Conservation (phyloP, 2,329 filamentous ascomycete species). For the Aspergillaceae sp. region DNA sequence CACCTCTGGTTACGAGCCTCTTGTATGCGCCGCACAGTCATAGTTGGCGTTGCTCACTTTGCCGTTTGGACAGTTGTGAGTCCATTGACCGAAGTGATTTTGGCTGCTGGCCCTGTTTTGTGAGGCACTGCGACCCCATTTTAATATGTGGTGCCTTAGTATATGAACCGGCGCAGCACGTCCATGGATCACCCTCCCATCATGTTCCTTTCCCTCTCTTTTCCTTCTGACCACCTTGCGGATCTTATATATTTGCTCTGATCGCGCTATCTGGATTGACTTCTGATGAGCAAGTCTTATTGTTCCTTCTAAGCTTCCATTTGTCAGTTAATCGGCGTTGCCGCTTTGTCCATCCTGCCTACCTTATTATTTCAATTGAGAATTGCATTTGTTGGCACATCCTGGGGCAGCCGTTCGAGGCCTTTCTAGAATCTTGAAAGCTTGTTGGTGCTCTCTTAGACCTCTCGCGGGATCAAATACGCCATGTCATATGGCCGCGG, state of each 20-base stretch:
- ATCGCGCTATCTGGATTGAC: no score
- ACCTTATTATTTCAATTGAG: slow-evolving; percentile 7
- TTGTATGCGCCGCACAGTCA: slow-evolving; percentile 20
- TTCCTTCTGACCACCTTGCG: background rate
- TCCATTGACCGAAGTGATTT: slow-evolving; percentile 23
- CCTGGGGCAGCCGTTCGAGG: background rate
- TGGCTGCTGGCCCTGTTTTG: slow-evolving; percentile 24
- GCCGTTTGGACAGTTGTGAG: slow-evolving; percentile 20
- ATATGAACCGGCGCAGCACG: slow-evolving; percentile 12
- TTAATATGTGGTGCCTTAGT: slow-evolving; percentile 18
- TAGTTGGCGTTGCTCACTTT: slow-evolving; percentile 21
- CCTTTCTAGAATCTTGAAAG: background rate
- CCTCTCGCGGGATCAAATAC: slow-evolving; percentile 10
- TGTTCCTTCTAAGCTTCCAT: background rate
- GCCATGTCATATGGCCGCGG: slow-evolving; percentile 21
- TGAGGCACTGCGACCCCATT: slow-evolving; percentile 22
- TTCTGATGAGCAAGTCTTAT: background rate
- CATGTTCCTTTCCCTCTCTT: slow-evolving; percentile 8
- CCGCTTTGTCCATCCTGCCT: background rate
- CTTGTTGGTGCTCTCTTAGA: background rate
- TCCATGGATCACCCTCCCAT: slow-evolving; percentile 2
- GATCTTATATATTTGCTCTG: background rate
- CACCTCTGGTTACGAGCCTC: slow-evolving; percentile 16
- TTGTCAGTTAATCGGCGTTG: background rate
- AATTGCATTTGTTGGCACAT: slow-evolving; percentile 17